Percentiles rank a stretch among this genome's conserved stretches.
These are phyloP conservation scores for Tritrichomonas foetus DNA, from an alignment of 208 protist genomes.

Conservation along the genomic window DNA sequence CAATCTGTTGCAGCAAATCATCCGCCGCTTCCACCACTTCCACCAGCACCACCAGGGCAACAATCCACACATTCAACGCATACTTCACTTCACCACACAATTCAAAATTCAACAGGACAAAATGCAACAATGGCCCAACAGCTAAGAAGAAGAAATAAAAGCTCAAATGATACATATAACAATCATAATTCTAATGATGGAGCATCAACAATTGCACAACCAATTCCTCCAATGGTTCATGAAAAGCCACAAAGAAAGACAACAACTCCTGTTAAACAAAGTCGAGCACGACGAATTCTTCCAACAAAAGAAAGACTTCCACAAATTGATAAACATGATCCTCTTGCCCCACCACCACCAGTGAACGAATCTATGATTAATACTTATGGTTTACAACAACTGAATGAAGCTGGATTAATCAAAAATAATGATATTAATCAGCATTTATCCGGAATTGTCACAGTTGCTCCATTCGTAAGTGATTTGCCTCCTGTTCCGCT, in stretches of 20 bases:
- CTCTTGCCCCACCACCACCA: not conserved
- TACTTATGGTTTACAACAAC: not conserved
- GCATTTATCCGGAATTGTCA: not conserved
- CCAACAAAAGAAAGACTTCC: too few species aligned
- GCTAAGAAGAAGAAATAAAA: not conserved
- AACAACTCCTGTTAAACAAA: too few species aligned
- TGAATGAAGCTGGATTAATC: not conserved
- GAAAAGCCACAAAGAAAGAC: too few species aligned
- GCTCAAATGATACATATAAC: too few species aligned
- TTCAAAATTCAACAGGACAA: too few species aligned
- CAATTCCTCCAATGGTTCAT: not conserved
- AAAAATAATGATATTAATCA: not conserved
- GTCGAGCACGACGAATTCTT: too few species aligned
- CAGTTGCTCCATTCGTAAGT: not conserved
- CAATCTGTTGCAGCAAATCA: too few species aligned
- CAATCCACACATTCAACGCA: too few species aligned
- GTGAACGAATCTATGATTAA: not conserved
- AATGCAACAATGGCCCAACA: not conserved
- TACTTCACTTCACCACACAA: too few species aligned
- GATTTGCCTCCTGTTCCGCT: not conserved
- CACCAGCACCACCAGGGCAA: not conserved
- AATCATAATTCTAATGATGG: too few species aligned
- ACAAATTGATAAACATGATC: slow-evolving; percentile 5
- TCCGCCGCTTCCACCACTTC: not conserved
- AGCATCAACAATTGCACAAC: not conserved